phyloP scores from a whole-genome alignment of 164 flowering plant genomes.

The Annona squamosa region DNA sequence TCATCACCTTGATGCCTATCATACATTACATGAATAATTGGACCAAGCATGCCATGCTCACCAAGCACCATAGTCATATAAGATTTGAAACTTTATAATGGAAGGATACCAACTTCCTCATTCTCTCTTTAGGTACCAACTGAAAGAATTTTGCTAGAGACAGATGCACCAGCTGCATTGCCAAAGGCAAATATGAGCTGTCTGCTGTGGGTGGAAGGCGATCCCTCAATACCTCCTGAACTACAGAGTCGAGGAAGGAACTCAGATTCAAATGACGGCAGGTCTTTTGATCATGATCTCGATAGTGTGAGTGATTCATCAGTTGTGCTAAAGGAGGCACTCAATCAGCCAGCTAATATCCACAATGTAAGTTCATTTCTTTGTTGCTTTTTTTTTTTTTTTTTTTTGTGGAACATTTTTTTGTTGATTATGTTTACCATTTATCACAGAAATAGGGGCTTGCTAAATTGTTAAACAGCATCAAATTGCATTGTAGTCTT shows the following conservation, averaged over 20 bases:
- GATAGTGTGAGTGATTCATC: slow-evolving; percentile 19
- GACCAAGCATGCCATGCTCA: not conserved
- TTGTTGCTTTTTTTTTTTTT: not conserved
- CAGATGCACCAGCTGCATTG: slow-evolving; percentile 96
- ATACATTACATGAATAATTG: not conserved
- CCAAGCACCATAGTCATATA: not conserved
- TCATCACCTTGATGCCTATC: not conserved
- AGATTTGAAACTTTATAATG: not conserved
- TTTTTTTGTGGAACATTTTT: not conserved
- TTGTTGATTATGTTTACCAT: too few relatives aligned
- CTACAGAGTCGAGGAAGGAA: slow-evolving; percentile 16
- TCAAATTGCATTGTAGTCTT: too few relatives aligned
- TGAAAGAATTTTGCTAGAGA: slow-evolving; percentile 52
- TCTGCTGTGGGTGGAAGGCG: slow-evolving; percentile 45
- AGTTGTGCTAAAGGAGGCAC: slow-evolving; percentile 38
- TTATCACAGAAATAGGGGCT: too few relatives aligned
- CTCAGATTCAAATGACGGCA: slow-evolving; percentile 14
- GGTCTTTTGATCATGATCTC: slow-evolving; percentile 7
- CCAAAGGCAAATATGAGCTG: slow-evolving; percentile 43
- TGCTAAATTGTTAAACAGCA: too few relatives aligned
- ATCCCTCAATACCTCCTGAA: slow-evolving; percentile 28
- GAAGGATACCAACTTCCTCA: not conserved
- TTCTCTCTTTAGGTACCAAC: slow-evolving; percentile 47
- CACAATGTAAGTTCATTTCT: slow-evolving; percentile 30
- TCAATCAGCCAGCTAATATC: slow-evolving; percentile 90